phyloP scores from a whole-genome alignment of 148 eudicot species.

The Vaccinium darrowii region DNA sequence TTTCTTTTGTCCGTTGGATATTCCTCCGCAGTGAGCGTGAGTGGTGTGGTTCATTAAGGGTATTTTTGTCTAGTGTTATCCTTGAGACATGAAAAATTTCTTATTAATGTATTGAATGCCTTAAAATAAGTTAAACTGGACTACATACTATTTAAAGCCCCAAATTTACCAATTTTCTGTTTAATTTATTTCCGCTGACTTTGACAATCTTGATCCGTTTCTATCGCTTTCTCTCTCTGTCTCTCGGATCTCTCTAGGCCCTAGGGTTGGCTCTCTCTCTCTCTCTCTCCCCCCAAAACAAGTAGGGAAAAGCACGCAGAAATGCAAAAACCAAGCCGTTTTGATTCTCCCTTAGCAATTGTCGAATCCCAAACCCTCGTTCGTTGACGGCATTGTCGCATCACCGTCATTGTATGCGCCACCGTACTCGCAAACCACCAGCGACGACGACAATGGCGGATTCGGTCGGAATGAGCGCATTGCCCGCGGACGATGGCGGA shows the following conservation, averaged over 20 bases:
- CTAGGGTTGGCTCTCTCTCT: background rate
- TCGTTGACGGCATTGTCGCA: background rate
- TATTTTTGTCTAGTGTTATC: too few relatives aligned
- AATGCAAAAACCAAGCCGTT: conserved; percentile 4
- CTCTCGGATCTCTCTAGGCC: conserved; percentile 6
- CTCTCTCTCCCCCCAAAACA: background rate
- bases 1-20: too few relatives aligned
- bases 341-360: background rate
- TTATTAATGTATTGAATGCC: too few relatives aligned
- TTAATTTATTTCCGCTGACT: background rate
- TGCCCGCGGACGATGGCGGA: background rate
- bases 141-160: too few relatives aligned
- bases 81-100: too few relatives aligned
- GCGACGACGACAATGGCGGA: conserved; percentile 11
- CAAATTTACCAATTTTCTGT: too few relatives aligned
- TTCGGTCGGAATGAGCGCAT: background rate
- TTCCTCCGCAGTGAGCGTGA: too few relatives aligned
- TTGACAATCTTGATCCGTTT: conserved; percentile 3
- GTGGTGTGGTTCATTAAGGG: too few relatives aligned
- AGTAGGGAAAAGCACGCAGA: background rate
- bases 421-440: background rate
- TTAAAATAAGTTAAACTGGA: too few relatives aligned
- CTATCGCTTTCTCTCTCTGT: background rate
- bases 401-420: background rate
- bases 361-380: background rate